Evolutionary conservation across 1,139 yeast species (phyloP).

Genomic region (Suhomyces wounanorum): DNA sequence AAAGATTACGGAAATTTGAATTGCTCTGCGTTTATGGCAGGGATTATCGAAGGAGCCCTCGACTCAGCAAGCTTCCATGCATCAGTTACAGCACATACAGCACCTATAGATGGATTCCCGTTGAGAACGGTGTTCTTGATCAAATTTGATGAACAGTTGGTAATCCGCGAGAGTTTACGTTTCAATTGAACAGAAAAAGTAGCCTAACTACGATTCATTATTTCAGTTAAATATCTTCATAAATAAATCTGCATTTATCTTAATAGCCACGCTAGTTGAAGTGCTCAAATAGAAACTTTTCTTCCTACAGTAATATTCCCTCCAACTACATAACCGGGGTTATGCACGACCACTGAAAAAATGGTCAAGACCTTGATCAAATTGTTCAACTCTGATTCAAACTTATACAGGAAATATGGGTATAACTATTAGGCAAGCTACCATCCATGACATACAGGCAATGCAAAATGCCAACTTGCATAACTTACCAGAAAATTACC

Average conservation of each 20-base stretch:
- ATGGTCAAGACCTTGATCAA: not conserved
- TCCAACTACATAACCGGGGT: not conserved
- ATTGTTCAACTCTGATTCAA: not conserved
- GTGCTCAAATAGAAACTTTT: not conserved
- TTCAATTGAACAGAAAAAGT: not conserved
- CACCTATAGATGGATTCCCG: slow-evolving; percentile 64
- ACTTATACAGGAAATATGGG: slow-evolving; percentile 49
- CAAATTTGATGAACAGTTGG: slow-evolving; percentile 65
- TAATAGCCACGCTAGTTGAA: not conserved
- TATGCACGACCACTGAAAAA: slow-evolving; percentile 11
- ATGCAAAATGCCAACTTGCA: slow-evolving; percentile 96
- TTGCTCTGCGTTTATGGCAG: slow-evolving; percentile 87
- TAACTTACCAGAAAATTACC: slow-evolving; percentile 93
- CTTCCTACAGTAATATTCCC: not conserved
- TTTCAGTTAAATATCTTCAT: not conserved
- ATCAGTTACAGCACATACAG: slow-evolving; percentile 84
- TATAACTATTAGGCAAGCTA: slow-evolving; percentile 86
- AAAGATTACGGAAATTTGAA: slow-evolving; percentile 77
- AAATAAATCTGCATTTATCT: not conserved
- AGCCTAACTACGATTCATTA: not conserved
- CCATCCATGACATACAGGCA: slow-evolving; percentile 82
- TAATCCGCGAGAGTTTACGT: slow-evolving; percentile 52
- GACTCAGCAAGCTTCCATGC: slow-evolving; percentile 82
- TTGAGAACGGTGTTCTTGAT: slow-evolving; percentile 81
- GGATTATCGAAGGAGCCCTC: slow-evolving; percentile 86